Base-by-base conservation (phyloP, 768 basidiomycete genomes). In the Leccinum uliginosum region DNA sequence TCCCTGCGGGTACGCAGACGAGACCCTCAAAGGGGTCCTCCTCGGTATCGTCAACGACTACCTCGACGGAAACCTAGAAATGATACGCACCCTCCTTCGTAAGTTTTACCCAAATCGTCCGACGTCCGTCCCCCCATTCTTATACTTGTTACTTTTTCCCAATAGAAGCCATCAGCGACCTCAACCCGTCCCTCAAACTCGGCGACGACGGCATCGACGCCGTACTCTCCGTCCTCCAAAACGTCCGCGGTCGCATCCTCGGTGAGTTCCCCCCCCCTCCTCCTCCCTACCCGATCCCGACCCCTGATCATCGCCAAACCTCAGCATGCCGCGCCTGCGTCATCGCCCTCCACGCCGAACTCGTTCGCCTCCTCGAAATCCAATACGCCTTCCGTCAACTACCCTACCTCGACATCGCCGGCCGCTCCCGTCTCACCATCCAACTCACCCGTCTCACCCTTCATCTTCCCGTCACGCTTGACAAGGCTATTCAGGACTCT, bases 1-100 rank as follows among this genome's bases (percentile, higher is more conserved):
- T 35, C 76, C 84, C 21, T 72, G 76, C 30, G 75, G 76, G 34
- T 76, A 84, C 55, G 87, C 88, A 1, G 89, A 94, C 57, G 88
- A 93, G 63, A 93, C 92, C 2, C 82, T 94, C 54, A 78, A 84
- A 50, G 80, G 83, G 53, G 90, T 92, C 17, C 74, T 93, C 32
- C 67, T 89, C 30, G 82, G 84, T 26, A 84, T 91, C 11, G 83
- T 93, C 67, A 85, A 83, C 58, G 92, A 94, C 65, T 89, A 92
- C 61, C 71, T 93, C 46, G 88, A 92, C 54, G 92, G 91, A 6
- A 91, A 93, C 71, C 74, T 93, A n/a, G 89, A 93, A 67, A 83
- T 91, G 68, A 85, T 93, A 65, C 81, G 88, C 54, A 83, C 83
- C 1, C 71, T 92, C 21, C 79, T 93, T 24, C 83, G 89, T 89